Evolutionary conservation across 106 monocot species (phyloP).

Genomic region (Narthecium ossifragum): DNA sequence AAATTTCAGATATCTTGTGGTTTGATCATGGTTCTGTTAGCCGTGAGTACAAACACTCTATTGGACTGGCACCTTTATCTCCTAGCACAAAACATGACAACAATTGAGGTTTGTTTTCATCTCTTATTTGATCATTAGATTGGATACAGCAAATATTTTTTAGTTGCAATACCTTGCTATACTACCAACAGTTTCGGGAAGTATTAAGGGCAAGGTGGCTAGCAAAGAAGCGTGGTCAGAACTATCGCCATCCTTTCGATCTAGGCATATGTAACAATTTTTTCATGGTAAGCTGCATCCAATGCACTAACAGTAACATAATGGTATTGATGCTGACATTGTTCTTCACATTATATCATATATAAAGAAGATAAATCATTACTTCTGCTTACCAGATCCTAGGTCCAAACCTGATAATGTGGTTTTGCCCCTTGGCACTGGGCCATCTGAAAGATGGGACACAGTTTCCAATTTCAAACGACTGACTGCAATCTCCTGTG

Average conservation of each 20-base stretch:
- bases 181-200: constrained; percentile 38
- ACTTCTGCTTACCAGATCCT: constrained; percentile 27
- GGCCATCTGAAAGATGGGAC: constrained; percentile 59
- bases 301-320: neutral
- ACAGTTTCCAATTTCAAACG: constrained; percentile 44
- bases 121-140: neutral
- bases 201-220: constrained; percentile 52
- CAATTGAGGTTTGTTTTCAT: constrained; percentile 49
- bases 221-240: constrained; percentile 60
- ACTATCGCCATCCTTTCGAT: constrained; percentile 54
- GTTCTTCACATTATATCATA: neutral
- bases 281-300: constrained; percentile 18
- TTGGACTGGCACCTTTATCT: constrained; percentile 73
- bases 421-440: constrained; percentile 41
- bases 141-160: neutral
- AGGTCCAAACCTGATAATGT: constrained; percentile 49
- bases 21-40: constrained; percentile 23
- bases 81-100: constrained; percentile 50
- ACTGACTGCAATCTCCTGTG: constrained; percentile 7
- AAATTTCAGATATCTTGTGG: constrained; percentile 38
- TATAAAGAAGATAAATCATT: no score
- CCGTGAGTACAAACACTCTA: constrained; percentile 33
- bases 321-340: neutral
- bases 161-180: neutral
- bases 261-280: constrained; percentile 48